Percentiles rank a stretch among this genome's conserved stretches.
phyloP scores from a whole-genome alignment of 345 rosid genomes.

The Populus tremula region DNA sequence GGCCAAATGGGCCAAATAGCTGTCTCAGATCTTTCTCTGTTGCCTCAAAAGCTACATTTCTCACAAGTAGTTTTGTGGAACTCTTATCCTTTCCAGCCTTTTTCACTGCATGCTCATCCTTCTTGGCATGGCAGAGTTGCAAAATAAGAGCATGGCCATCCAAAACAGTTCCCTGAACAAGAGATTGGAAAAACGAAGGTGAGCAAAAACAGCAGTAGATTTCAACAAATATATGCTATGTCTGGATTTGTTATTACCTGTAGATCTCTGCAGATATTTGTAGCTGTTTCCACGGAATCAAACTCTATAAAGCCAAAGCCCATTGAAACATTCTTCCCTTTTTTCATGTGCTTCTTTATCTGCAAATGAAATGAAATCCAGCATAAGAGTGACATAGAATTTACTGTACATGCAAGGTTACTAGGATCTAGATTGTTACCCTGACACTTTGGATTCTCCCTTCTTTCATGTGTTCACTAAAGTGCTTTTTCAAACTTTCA shows the following conservation, averaged over 20 bases:
- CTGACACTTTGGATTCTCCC: slow-evolving; percentile 72
- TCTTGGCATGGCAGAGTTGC: slow-evolving; percentile 76
- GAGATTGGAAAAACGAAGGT: slow-evolving; percentile 1
- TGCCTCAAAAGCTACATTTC: slow-evolving; percentile 93
- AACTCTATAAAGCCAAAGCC: slow-evolving; percentile 94
- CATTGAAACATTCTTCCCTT: slow-evolving; percentile 74
- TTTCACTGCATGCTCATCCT: slow-evolving; percentile 50
- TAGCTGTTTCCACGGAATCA: slow-evolving; percentile 76
- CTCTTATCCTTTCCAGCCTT: slow-evolving; percentile 58
- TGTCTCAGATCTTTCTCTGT: slow-evolving; percentile 84
- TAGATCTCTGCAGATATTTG: slow-evolving; percentile 56
- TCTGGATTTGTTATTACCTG: slow-evolving; percentile 49
- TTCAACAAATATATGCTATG: background rate
- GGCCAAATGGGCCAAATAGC: slow-evolving; percentile 91
- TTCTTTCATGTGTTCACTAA: slow-evolving; percentile 54
- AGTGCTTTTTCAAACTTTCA: slow-evolving; percentile 70
- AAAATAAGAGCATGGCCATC: slow-evolving; percentile 90
- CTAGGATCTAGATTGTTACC: slow-evolving; percentile 43
- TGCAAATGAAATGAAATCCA: slow-evolving; percentile 29
- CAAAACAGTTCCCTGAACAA: slow-evolving; percentile 68
- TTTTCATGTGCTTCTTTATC: slow-evolving; percentile 79
- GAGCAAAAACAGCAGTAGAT: slow-evolving; percentile 1
- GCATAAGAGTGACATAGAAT: slow-evolving; percentile 13
- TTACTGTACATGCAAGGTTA: slow-evolving; percentile 5
- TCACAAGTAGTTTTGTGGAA: slow-evolving; percentile 75